These are phyloP conservation scores for Acanthamoeba sp. DNA, from an alignment of 208 protist species.

Conservation along the genomic window DNA sequence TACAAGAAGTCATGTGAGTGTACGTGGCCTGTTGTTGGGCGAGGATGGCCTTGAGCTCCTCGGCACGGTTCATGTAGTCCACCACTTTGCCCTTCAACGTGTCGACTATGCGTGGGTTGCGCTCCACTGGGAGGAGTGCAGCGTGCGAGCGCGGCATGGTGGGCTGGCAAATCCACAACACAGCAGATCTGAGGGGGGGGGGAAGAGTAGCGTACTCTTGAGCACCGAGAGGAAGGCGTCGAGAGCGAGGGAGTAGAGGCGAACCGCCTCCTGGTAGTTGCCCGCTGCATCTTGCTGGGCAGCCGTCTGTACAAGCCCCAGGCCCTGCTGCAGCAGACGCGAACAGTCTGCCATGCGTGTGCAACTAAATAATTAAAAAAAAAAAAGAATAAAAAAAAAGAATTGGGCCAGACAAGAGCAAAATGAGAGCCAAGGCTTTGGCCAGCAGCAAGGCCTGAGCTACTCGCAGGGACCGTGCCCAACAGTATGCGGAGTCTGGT, in stretches of 20 bases:
- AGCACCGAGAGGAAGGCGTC: slow-evolving; percentile 70
- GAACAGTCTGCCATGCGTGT: slow-evolving; percentile 65
- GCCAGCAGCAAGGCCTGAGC: too few species aligned
- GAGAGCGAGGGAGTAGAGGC: slow-evolving; percentile 72
- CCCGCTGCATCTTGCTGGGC: slow-evolving; percentile 19
- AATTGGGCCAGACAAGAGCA: too few species aligned
- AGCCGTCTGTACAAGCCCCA: slow-evolving; percentile 60
- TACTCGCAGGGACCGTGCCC: too few species aligned
- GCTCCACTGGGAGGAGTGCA: slow-evolving; percentile 20
- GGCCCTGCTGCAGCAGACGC: slow-evolving; percentile 45
- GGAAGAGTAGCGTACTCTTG: background rate
- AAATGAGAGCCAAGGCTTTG: too few species aligned
- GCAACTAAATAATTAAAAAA: too few species aligned
- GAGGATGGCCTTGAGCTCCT: slow-evolving; percentile 41
- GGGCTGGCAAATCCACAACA: too few species aligned
- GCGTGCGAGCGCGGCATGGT: too few species aligned
- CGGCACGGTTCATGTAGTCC: slow-evolving; percentile 46
- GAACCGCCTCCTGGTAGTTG: slow-evolving; percentile 48
- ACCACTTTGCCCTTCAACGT: background rate
- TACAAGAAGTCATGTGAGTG: background rate
- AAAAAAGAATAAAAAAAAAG: too few species aligned
- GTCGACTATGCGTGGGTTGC: slow-evolving; percentile 20
- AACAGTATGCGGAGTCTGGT: too few species aligned
- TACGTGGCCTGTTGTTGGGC: background rate
- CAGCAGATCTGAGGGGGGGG: background rate